Percentiles rank a stretch among this genome's conserved stretches.
These are phyloP conservation scores for Suhomyces emberorum DNA, from an alignment of 805 yeast genomes.

Conservation along the genomic window DNA sequence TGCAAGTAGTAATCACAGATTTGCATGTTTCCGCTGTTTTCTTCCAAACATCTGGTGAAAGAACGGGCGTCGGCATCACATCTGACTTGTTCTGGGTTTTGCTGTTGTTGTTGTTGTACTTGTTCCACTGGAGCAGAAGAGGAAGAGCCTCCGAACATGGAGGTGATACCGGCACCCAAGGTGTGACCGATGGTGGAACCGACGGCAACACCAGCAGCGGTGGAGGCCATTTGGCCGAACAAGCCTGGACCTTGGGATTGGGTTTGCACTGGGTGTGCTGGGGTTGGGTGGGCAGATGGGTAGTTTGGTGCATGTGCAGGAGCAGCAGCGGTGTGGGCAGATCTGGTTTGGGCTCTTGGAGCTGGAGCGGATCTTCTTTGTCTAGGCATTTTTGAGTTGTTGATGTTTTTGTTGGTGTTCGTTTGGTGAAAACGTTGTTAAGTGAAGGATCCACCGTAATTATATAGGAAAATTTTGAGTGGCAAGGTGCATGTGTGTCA, in stretches of 20 bases:
- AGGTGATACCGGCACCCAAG: slow-evolving; percentile 88
- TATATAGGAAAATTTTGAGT: slow-evolving; percentile 6
- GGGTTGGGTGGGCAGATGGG: slow-evolving; percentile 46
- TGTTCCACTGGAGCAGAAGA: slow-evolving; percentile 47
- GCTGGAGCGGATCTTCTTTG: slow-evolving; percentile 54
- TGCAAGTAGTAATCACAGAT: slow-evolving; percentile 95
- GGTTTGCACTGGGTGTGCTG: slow-evolving; percentile 21
- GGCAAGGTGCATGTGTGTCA: slow-evolving; percentile 3
- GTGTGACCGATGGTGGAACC: slow-evolving; percentile 98
- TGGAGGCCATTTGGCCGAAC: slow-evolving; percentile 95
- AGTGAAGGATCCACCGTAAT: not conserved
- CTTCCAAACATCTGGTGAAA: slow-evolving; percentile 93
- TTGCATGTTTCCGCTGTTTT: slow-evolving; percentile 93
- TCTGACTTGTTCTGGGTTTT: slow-evolving; percentile 41
- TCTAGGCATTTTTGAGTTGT: slow-evolving; percentile 38
- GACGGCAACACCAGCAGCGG: slow-evolving; percentile 99
- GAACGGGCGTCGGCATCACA: slow-evolving; percentile 94
- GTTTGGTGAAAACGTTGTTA: no score
- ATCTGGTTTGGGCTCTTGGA: slow-evolving; percentile 54
- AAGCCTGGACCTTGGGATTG: slow-evolving; percentile 74
- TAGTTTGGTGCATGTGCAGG: slow-evolving; percentile 25
- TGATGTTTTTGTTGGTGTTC: no score
- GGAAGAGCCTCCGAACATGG: slow-evolving; percentile 74
- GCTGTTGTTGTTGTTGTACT: slow-evolving; percentile 41
- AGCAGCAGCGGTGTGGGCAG: slow-evolving; percentile 76